Evolutionary conservation across 2,329 filamentous ascomycete genomes (phyloP).

Genomic region (Phialocephala sp.): DNA sequence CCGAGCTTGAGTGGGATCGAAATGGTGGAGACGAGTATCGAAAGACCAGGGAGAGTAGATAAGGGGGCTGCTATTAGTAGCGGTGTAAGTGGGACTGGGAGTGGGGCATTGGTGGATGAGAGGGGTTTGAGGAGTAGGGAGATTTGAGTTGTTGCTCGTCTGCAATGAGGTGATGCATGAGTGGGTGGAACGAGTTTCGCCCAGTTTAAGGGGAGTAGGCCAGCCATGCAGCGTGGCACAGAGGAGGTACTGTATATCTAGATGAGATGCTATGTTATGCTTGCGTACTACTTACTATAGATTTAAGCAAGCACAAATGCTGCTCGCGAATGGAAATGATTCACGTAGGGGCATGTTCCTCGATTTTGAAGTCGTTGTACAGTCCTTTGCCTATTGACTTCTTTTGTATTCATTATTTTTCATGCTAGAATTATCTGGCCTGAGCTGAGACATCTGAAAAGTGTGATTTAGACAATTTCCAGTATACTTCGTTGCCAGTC

Average conservation of each 20-base stretch:
- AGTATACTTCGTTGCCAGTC: too few species aligned
- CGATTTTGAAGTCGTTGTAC: background rate
- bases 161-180: too few species aligned
- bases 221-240: background rate
- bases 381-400: too few species aligned
- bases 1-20: conserved; percentile 85
- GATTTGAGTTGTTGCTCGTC: background rate
- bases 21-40: conserved; percentile 49
- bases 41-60: conserved; percentile 17
- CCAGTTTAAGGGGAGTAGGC: background rate
- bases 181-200: background rate
- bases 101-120: conserved; percentile 14
- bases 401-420: too few species aligned
- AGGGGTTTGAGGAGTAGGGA: conserved; percentile 14
- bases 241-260: background rate
- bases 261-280: background rate
- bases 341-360: background rate
- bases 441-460: too few species aligned
- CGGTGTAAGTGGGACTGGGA: background rate
- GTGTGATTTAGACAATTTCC: too few species aligned
- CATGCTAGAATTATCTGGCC: too few species aligned
- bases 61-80: background rate
- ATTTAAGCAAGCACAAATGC: background rate
- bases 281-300: background rate
- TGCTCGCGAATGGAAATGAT: background rate